These are phyloP conservation scores for Emericellopsis cladophorae DNA, from an alignment of 2,329 filamentous ascomycete species.

Conservation along the genomic window DNA sequence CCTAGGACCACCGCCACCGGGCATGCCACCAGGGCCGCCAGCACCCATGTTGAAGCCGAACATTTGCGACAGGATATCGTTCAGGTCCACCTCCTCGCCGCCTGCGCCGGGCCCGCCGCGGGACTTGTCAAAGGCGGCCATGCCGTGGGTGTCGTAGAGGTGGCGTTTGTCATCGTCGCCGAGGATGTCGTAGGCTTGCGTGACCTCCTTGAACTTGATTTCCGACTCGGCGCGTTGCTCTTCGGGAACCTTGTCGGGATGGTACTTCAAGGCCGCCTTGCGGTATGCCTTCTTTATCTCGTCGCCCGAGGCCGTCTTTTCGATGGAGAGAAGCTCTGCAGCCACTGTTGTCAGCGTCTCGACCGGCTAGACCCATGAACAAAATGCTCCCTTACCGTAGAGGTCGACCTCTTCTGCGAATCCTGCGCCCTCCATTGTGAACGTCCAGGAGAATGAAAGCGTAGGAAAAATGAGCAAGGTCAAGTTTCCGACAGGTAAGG, in stretches of 20 bases:
- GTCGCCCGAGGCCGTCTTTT: slow-evolving; percentile 56
- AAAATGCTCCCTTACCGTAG: slow-evolving; percentile 34
- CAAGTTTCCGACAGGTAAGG: not conserved
- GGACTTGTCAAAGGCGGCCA: slow-evolving; percentile 83
- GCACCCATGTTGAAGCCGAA: slow-evolving; percentile 65
- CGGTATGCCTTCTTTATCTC: slow-evolving; percentile 95
- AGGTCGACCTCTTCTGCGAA: slow-evolving; percentile 39
- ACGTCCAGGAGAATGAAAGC: not conserved
- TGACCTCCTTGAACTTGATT: slow-evolving; percentile 82
- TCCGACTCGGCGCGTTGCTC: slow-evolving; percentile 76
- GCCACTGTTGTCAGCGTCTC: too few relatives aligned
- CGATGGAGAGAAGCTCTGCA: slow-evolving; percentile 67
- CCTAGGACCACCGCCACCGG: slow-evolving; percentile 35
- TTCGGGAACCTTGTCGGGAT: slow-evolving; percentile 92
- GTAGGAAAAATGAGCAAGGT: not conserved
- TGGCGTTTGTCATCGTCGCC: slow-evolving; percentile 88
- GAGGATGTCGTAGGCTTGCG: slow-evolving; percentile 95
- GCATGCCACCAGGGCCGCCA: slow-evolving; percentile 25
- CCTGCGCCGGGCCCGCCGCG: slow-evolving; percentile 43
- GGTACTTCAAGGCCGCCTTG: slow-evolving; percentile 79
- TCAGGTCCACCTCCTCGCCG: slow-evolving; percentile 66
- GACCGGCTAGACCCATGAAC: too few relatives aligned
- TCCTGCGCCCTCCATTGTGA: slow-evolving; percentile 8
- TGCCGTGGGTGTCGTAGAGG: slow-evolving; percentile 87
- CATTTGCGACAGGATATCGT: slow-evolving; percentile 90